Evolutionary conservation across 306 rosid species (phyloP).

Genomic region (Casuarina glauca): DNA sequence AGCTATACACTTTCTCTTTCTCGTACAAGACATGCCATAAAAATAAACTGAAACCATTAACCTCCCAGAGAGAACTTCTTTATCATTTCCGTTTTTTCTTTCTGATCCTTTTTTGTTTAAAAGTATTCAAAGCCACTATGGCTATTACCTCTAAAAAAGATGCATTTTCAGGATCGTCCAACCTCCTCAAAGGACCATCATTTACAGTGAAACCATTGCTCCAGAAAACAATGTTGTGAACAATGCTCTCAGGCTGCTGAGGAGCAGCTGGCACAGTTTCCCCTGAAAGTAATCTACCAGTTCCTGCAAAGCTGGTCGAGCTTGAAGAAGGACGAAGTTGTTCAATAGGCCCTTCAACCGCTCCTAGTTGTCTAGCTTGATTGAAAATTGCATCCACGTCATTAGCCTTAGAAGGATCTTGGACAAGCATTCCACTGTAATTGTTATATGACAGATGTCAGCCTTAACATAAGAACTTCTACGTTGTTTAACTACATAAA

Average conservation of each 20-base stretch:
- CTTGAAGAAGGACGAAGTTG: conserved; percentile 71
- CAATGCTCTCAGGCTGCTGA: conserved; percentile 72
- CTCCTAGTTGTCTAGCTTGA: conserved; percentile 89
- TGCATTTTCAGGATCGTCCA: conserved; percentile 98
- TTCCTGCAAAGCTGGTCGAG: conserved; percentile 85
- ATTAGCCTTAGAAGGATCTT: conserved; percentile 89
- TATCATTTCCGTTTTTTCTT: background rate
- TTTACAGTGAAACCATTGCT: conserved; percentile 82
- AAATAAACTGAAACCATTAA: background rate
- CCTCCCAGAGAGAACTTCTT: background rate
- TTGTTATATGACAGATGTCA: conserved; percentile 28
- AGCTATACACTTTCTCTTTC: background rate
- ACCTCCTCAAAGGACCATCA: conserved; percentile 90
- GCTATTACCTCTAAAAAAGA: conserved; percentile 75
- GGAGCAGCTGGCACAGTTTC: conserved; percentile 67
- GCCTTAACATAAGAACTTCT: background rate
- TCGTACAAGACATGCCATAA: background rate
- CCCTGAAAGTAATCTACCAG: conserved; percentile 88
- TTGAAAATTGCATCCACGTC: conserved; percentile 85
- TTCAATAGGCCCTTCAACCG: conserved; percentile 78
- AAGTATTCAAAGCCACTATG: conserved; percentile 12
- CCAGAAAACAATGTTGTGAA: conserved; percentile 96
- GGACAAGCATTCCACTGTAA: conserved; percentile 98
- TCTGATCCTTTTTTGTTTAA: conserved; percentile 11
- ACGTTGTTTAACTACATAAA: conserved; percentile 13